Percentiles rank a stretch among this genome's conserved stretches.
phyloP scores from a whole-genome alignment of 2,329 filamentous ascomycete species.

The Fusarium sublunatum region DNA sequence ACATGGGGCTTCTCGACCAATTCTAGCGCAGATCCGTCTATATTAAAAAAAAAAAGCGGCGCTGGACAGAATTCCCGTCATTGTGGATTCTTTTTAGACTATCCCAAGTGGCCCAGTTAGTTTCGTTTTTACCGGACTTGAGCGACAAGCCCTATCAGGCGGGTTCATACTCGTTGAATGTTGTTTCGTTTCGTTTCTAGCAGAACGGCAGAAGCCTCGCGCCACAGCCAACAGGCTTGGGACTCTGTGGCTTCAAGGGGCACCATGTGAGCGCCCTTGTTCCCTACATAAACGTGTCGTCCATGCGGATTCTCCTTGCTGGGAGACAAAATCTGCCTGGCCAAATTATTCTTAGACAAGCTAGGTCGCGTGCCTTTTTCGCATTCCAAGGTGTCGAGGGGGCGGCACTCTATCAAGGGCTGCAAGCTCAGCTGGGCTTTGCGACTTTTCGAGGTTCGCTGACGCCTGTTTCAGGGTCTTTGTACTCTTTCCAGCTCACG shows the following conservation, averaged over 20 bases:
- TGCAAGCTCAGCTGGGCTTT: conserved; percentile 77
- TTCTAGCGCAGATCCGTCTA: conserved; percentile 10
- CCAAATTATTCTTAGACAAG: conserved; percentile 31
- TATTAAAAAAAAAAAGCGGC: not conserved
- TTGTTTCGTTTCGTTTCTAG: not conserved
- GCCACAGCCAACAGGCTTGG: conserved; percentile 17
- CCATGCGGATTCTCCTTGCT: conserved; percentile 2
- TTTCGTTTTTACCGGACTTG: conserved; percentile 5
- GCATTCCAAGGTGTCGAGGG: conserved; percentile 36
- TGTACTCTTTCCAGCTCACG: conserved; percentile 94
- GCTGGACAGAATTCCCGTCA: conserved; percentile 1
- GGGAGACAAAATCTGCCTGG: conserved; percentile 5
- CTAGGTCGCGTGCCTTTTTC: conserved; percentile 16
- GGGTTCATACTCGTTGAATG: conserved; percentile 13
- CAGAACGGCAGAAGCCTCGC: conserved; percentile 17
- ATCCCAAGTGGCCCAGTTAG: conserved; percentile 9
- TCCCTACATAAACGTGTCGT: not conserved
- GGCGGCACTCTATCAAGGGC: conserved; percentile 15
- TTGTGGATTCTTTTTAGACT: conserved; percentile 10
- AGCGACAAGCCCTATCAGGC: conserved; percentile 5
- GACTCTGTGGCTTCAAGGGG: conserved; percentile 18
- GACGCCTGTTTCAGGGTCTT: conserved; percentile 80
- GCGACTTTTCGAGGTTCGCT: conserved; percentile 91
- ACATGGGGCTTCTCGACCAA: conserved; percentile 1
- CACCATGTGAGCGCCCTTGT: conserved; percentile 2